phyloP scores from a whole-genome alignment of 179 eudicot species.

The Spergularia azorica region DNA sequence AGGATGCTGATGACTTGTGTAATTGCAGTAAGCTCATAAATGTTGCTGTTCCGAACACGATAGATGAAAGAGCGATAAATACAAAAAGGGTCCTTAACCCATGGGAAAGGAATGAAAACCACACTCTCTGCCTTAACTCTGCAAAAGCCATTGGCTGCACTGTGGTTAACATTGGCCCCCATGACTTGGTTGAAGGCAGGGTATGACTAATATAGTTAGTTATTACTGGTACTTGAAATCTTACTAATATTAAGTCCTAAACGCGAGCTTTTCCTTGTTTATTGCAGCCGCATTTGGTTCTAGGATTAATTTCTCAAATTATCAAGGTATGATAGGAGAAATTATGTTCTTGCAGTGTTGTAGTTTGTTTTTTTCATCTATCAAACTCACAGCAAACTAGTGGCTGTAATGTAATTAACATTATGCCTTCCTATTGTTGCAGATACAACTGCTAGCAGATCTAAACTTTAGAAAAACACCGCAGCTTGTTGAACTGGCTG shows the following conservation, averaged over 20 bases:
- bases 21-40: conserved; percentile 79
- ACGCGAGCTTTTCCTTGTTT: neutral
- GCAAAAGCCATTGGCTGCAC: conserved; percentile 93
- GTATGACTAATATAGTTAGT: conserved; percentile 40
- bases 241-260: conserved; percentile 7
- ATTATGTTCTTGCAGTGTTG: neutral
- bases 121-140: conserved; percentile 81
- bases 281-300: conserved; percentile 80
- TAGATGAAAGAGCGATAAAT: conserved; percentile 82
- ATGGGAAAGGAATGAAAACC: conserved; percentile 92
- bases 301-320: conserved; percentile 81
- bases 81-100: conserved; percentile 69
- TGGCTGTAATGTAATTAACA: neutral
- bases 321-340: conserved; percentile 53
- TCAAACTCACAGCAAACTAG: neutral
- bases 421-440: conserved; percentile 13
- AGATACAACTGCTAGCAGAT: conserved; percentile 88
- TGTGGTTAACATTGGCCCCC: conserved; percentile 85
- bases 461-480: conserved; percentile 84
- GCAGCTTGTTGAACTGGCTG: conserved; percentile 80
- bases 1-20: conserved; percentile 20
- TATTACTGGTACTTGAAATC: neutral
- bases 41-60: conserved; percentile 78
- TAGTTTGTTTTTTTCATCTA: neutral
- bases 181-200: conserved; percentile 87